Evolutionary conservation across 2,329 filamentous ascomycete genomes (phyloP), one percentile per base, ranked within the genome.

Genomic region (Cryphonectria carpinicola): DNA sequence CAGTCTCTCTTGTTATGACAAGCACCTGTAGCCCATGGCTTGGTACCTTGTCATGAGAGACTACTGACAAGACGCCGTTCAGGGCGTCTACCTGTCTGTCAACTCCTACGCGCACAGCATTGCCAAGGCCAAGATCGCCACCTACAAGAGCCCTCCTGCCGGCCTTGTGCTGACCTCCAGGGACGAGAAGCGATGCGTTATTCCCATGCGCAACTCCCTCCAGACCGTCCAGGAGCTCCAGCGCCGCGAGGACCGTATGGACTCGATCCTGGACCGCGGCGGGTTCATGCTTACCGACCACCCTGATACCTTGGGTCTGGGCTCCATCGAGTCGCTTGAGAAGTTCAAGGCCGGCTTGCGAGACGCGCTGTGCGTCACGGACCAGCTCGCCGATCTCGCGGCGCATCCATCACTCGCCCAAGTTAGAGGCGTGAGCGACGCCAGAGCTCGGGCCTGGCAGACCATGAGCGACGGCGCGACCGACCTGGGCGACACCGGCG

Each of bases 271-370:
- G n/a, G 61, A 70, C 19, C 32, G 61, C 43, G 52, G 71, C 52
- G 66, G 65, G 4, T 72, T 72, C 39, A 60, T 72, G 13, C 69
- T 68, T 32, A 72, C 69, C 39, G 17, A 54, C 41, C 35, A 64
- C 7, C n/a, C 32, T 13, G n/a, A 58, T 17, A 35, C 41, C 5
- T 58, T 72, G 14, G 66, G 71, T 11, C 28, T 72, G 32, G n/a
- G 61, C 19, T 17, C 10, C 17, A 8, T n/a, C 10, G 41, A 60
- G 19, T 52, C 49, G 3, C 63, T 72, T 13, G 22, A 52, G 17
- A 72, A 56, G 49, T 65, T 71, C 66, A 72, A 72, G 66, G 32
- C 39, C 4, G 71, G 71, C 25, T 62, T 72, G 7, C 64, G 64
- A 41, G 64, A 60, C 22, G 63, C 69, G 2, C 46, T 72, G 17